Evolutionary conservation across 495 filamentous ascomycete genomes (phyloP).

Genomic region (Mycothermus thermophilus): DNA sequence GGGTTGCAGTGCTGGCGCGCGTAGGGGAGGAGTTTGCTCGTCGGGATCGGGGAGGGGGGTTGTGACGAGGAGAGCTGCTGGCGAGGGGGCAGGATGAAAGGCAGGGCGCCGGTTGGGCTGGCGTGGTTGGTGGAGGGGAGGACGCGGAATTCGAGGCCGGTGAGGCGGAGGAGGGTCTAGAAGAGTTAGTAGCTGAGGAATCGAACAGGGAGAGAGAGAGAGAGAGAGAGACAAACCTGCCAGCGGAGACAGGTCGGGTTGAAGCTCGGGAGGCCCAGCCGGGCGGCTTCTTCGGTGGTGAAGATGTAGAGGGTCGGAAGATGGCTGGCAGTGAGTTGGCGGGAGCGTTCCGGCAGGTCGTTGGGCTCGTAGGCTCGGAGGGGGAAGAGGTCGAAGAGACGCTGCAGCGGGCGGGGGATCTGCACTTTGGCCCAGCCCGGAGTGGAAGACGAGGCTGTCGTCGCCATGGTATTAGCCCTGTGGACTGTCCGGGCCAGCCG

Average conservation of each 20-base stretch:
- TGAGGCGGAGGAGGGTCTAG: constrained; percentile 75
- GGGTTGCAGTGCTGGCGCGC: constrained; percentile 29
- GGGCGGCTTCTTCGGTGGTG: constrained; percentile 49
- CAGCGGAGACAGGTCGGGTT: constrained; percentile 93
- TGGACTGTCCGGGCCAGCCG: background rate
- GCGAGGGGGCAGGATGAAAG: constrained; percentile 61
- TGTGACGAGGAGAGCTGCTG: constrained; percentile 15
- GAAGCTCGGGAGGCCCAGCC: constrained; percentile 55
- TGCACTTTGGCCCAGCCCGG: constrained; percentile 31
- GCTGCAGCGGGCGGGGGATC: constrained; percentile 63
- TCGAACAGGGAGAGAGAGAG: background rate
- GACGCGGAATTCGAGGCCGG: constrained; percentile 51
- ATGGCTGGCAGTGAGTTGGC: constrained; percentile 32
- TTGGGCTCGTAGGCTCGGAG: constrained; percentile 64
- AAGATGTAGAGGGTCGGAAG: constrained; percentile 64
- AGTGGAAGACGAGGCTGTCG: constrained; percentile 1
- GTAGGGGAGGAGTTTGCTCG: constrained; percentile 38
- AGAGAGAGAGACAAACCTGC: constrained; percentile 51
- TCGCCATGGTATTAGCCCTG: constrained; percentile 1
- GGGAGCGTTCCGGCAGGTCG: constrained; percentile 55
- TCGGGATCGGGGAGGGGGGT: constrained; percentile 14
- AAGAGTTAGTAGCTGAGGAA: constrained; percentile 4
- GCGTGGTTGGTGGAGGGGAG: constrained; percentile 81
- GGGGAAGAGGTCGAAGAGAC: constrained; percentile 73
- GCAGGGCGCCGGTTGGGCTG: constrained; percentile 72